Evolutionary conservation across 345 rosid genomes (phyloP).

Genomic region (Erysimum cheiranthoides): DNA sequence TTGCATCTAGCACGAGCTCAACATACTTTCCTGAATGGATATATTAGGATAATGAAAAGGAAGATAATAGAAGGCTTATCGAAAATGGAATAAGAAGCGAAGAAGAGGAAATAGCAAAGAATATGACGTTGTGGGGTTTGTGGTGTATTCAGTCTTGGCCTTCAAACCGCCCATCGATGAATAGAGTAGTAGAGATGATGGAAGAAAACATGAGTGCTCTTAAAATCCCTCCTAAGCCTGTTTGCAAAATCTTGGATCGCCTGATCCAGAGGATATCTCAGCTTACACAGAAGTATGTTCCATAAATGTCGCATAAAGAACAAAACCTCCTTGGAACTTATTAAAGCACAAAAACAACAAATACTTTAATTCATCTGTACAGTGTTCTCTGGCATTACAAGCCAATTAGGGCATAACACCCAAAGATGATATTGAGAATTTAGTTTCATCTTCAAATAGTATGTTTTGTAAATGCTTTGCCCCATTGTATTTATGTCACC

Average conservation of each 20-base stretch:
- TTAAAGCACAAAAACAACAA: neutral
- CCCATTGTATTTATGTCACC: too few species aligned
- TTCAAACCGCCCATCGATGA: slow-evolving; percentile 41
- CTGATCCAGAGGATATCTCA: too few species aligned
- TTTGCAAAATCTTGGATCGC: neutral
- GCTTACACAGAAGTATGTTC: slow-evolving; percentile 9
- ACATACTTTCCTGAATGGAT: slow-evolving; percentile 48
- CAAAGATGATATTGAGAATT: too few species aligned
- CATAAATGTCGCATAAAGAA: neutral
- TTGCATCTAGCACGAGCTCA: slow-evolving; percentile 26
- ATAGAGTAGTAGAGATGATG: slow-evolving; percentile 46
- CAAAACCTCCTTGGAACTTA: neutral
- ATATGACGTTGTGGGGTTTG: slow-evolving; percentile 44
- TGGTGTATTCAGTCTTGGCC: slow-evolving; percentile 52
- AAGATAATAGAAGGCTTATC: neutral
- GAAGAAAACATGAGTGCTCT: slow-evolving; percentile 38
- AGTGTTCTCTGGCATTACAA: too few species aligned
- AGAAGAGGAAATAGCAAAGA: slow-evolving; percentile 37
- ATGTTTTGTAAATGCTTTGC: too few species aligned
- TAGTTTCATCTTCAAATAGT: too few species aligned
- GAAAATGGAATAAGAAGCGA: slow-evolving; percentile 12
- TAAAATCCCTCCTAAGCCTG: slow-evolving; percentile 41
- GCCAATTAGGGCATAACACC: too few species aligned
- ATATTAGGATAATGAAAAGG: slow-evolving; percentile 39
- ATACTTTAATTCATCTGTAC: neutral